Evolutionary conservation across 83 land plant genomes (phyloP).

Genomic region (Picea mariana): DNA sequence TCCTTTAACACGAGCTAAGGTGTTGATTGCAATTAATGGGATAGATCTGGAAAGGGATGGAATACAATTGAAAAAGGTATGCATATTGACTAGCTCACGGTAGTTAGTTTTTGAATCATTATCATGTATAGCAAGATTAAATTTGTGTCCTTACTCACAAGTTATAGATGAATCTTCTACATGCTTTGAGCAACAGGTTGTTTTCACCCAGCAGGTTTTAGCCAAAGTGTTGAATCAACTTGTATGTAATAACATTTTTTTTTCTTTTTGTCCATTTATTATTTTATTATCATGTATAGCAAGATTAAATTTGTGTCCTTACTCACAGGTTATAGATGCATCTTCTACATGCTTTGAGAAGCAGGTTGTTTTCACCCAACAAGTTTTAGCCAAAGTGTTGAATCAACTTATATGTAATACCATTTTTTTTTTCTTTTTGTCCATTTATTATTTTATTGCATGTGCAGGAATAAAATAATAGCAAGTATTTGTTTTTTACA

Average conservation of each 20-base stretch:
- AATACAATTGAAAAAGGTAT: constrained; percentile 33
- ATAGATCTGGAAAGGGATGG: constrained; percentile 92
- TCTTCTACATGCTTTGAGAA: constrained; percentile 96
- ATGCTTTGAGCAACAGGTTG: constrained; percentile 86
- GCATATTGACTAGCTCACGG: not conserved
- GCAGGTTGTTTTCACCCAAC: constrained; percentile 9
- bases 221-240: too few relatives aligned
- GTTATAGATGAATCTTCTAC: constrained; percentile 96
- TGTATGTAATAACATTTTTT: too few relatives aligned
- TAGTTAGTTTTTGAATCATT: not conserved
- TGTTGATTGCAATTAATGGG: constrained; percentile 88
- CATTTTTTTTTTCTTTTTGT: not conserved
- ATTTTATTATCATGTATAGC: not conserved
- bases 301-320: too few relatives aligned
- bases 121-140: not conserved
- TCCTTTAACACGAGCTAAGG: constrained; percentile 33
- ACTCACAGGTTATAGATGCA: constrained; percentile 89
- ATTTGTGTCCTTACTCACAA: constrained; percentile 27
- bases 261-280: not conserved
- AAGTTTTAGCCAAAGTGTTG: too few relatives aligned
- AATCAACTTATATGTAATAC: too few relatives aligned
- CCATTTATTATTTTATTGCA: not conserved
- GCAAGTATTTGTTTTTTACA: not conserved
- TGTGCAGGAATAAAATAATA: not conserved
- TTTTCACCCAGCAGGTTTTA: constrained; percentile 62